These are phyloP conservation scores for Rubroshorea leprosula DNA, from an alignment of 345 rosid genomes.

Conservation along the genomic window DNA sequence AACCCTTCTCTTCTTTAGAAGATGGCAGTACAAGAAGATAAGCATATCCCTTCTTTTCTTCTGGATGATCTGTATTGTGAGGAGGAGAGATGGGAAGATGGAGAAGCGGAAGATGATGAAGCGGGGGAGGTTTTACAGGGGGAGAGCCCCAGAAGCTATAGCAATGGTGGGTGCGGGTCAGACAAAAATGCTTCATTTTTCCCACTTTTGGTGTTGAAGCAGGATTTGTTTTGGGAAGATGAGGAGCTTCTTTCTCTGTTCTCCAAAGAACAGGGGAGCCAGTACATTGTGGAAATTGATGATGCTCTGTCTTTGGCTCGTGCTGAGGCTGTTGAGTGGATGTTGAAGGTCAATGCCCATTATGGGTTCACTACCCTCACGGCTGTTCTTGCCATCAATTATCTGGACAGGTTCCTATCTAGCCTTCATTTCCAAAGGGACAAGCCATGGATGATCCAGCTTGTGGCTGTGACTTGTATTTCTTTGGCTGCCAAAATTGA, in stretches of 20 bases:
- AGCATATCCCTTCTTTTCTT: conserved; percentile 28
- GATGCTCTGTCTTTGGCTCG: conserved; percentile 40
- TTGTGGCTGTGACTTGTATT: conserved; percentile 78
- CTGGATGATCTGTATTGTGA: conserved; percentile 68
- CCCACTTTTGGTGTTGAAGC: conserved; percentile 41
- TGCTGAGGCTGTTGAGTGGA: conserved; percentile 65
- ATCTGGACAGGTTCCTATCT: conserved; percentile 72
- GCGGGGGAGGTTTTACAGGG: conserved; percentile 21
- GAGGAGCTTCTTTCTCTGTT: conserved; percentile 64
- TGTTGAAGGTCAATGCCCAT: conserved; percentile 56
- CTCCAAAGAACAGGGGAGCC: conserved; percentile 36
- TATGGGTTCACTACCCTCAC: conserved; percentile 66
- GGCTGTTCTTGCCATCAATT: conserved; percentile 68
- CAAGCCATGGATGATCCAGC: conserved; percentile 92
- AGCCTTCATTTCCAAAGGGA: conserved; percentile 43
- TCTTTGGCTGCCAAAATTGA: conserved; percentile 95
- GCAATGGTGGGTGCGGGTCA: conserved; percentile 1
- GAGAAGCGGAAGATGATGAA: conserved; percentile 35
- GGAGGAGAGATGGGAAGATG: conserved; percentile 60
- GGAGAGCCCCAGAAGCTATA: conserved; percentile 19
- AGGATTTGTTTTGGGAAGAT: conserved; percentile 75
- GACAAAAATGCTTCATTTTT: conserved; percentile 13
- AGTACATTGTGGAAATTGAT: conserved; percentile 11
- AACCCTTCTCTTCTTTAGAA: conserved; percentile 30
- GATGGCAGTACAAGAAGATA: conserved; percentile 42